A percentile compares a stretch with the other conserved stretches of the same genome.
phyloP scores from a whole-genome alignment of 192 early-diverging fungal genomes.

The Coemansia asiatica region DNA sequence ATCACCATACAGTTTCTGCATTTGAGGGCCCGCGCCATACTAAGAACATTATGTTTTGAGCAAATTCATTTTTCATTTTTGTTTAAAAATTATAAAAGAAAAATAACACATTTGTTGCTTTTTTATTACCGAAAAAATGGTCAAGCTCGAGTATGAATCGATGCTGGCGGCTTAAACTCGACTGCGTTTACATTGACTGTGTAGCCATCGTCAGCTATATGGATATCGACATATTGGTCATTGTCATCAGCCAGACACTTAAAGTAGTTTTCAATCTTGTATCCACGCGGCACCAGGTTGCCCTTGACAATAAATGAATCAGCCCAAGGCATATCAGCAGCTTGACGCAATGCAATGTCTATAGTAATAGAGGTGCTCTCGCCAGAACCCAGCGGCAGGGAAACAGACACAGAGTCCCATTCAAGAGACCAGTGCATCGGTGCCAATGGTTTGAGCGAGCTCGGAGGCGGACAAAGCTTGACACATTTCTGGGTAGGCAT shows the following conservation, averaged over 20 bases:
- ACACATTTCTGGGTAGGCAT: conserved; percentile 27
- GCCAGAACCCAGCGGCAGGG: conserved; percentile 46
- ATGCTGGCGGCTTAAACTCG: conserved; percentile 35
- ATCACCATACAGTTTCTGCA: conserved; percentile 23
- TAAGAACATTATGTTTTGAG: background rate
- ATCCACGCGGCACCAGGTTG: conserved; percentile 6
- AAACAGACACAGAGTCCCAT: conserved; percentile 28
- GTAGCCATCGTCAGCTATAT: conserved; percentile 11
- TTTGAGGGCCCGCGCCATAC: conserved; percentile 12
- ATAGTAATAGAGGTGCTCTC: conserved; percentile 23
- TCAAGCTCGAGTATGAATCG: conserved; percentile 30
- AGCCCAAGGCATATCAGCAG: conserved; percentile 31
- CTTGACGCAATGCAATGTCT: conserved; percentile 14
- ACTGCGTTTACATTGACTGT: conserved; percentile 28
- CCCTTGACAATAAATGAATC: conserved; percentile 29
- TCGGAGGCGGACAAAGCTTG: conserved; percentile 11
- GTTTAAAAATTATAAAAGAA: conserved; percentile 3
- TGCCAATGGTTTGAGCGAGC: conserved; percentile 10
- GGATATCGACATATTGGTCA: conserved; percentile 10
- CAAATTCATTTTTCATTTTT: background rate
- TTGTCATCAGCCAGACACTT: background rate
- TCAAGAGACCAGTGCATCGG: conserved; percentile 32
- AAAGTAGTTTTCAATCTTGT: conserved; percentile 25
- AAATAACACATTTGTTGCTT: too few relatives aligned
- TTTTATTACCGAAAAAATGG: background rate